Evolutionary conservation across 768 basidiomycete genomes (phyloP).

Genomic region (Mycena epipterygia): DNA sequence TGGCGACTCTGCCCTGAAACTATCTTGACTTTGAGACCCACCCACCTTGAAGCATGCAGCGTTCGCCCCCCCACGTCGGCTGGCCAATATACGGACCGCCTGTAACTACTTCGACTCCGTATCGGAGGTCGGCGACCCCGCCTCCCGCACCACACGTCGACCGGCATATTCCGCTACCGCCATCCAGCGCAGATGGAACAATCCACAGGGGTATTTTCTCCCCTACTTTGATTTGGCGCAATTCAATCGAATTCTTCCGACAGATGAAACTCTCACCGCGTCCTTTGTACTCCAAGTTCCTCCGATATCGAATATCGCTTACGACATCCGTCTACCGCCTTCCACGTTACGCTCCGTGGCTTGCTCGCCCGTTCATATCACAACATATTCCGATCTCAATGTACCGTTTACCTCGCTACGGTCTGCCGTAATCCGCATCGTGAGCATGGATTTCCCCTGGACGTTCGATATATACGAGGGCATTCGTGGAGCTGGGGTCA

Average conservation of each 20-base stretch:
- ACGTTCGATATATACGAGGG: constrained; percentile 12
- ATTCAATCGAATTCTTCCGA: neutral
- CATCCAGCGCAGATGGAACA: constrained; percentile 17
- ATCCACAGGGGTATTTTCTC: neutral
- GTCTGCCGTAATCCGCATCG: constrained; percentile 15
- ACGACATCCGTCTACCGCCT: constrained; percentile 23
- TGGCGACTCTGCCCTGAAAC: neutral
- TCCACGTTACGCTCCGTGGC: constrained; percentile 16
- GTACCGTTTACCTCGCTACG: constrained; percentile 9
- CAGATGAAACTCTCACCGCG: neutral
- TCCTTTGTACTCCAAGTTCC: constrained; percentile 15
- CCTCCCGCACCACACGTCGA: constrained; percentile 16
- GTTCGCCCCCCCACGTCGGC: neutral
- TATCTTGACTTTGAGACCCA: neutral
- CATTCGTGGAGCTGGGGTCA: constrained; percentile 9
- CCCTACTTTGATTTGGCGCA: neutral
- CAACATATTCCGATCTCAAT: constrained; percentile 6
- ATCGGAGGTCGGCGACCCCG: neutral
- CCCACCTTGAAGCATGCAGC: neutral
- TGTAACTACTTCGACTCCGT: neutral
- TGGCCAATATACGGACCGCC: constrained; percentile 17
- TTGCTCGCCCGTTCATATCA: neutral
- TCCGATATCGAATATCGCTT: constrained; percentile 20
- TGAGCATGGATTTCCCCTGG: constrained; percentile 31
- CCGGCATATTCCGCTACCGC: constrained; percentile 19